Evolutionary conservation across 78 protist species (phyloP).

Genomic region (Dictyostelium purpureum): DNA sequence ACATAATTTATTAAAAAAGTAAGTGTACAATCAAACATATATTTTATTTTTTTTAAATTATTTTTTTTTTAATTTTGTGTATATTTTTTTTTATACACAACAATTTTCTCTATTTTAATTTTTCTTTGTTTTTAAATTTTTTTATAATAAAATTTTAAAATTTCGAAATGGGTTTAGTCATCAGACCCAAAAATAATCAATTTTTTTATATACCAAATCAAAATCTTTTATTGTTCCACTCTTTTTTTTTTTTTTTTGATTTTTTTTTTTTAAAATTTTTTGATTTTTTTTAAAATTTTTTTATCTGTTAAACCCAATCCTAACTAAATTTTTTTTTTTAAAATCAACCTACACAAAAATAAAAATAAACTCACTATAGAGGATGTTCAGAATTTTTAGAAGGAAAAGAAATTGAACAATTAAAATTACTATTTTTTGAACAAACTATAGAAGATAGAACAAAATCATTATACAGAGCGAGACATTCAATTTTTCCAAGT

Average conservation of each 20-base stretch:
- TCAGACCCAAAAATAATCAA: too few relatives aligned
- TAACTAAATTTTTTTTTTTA: background rate
- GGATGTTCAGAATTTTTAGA: constrained; percentile 34
- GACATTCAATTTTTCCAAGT: constrained; percentile 74
- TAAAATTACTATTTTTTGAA: constrained; percentile 42
- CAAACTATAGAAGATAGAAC: constrained; percentile 57
- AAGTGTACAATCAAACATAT: background rate
- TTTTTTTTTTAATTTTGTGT: background rate
- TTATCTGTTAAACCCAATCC: background rate
- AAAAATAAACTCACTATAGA: constrained; percentile 14
- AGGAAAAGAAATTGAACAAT: constrained; percentile 19
- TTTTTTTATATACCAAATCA: too few relatives aligned
- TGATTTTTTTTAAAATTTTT: too few relatives aligned
- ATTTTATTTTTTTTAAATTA: background rate
- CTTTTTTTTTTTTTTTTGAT: background rate
- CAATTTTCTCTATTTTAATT: background rate
- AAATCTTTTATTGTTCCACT: background rate
- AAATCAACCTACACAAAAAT: background rate
- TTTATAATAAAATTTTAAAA: background rate
- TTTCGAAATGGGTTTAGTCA: too few relatives aligned
- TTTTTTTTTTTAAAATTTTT: too few relatives aligned
- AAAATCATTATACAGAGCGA: constrained; percentile 56
- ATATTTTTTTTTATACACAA: background rate
- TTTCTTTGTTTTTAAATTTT: background rate
- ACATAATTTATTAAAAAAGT: constrained; percentile 20